Conservation (phyloP, 805 yeast genomes). For the Candida taoyuanica region DNA sequence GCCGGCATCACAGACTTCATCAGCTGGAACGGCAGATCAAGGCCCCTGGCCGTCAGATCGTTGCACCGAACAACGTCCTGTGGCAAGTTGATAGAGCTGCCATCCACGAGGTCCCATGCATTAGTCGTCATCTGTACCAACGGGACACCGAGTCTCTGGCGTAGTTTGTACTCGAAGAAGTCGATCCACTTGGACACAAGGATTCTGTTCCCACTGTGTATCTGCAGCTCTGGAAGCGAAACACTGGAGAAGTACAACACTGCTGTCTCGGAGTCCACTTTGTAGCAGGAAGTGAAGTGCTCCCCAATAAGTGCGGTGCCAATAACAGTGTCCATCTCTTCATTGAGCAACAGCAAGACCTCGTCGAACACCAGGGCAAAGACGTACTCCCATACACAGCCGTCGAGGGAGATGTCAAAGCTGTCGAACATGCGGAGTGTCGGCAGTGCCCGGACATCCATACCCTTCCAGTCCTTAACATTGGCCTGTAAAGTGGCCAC, state of each 20-base stretch:
- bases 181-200: conserved; percentile 40
- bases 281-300: conserved; percentile 32
- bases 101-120: conserved; percentile 41
- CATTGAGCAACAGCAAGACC: conserved; percentile 26
- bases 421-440: conserved; percentile 37
- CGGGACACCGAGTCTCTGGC: conserved; percentile 23
- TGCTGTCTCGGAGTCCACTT: conserved; percentile 25
- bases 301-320: conserved; percentile 38
- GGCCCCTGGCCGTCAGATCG: conserved; percentile 32
- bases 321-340: conserved; percentile 25
- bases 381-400: conserved; percentile 37
- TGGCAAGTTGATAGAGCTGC: conserved; percentile 32
- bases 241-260: conserved; percentile 37
- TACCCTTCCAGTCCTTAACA: conserved; percentile 11
- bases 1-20: conserved; percentile 35
- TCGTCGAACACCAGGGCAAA: conserved; percentile 33
- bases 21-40: conserved; percentile 38
- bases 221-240: conserved; percentile 40
- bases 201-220: conserved; percentile 29
- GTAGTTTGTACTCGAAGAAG: conserved; percentile 17
- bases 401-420: conserved; percentile 39
- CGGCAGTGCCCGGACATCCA: conserved; percentile 22
- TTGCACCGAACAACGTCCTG: conserved; percentile 35
- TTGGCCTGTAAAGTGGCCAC: conserved; percentile 1
- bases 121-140: conserved; percentile 47